A percentile compares a stretch with the other conserved stretches of the same genome.
phyloP scores from a whole-genome alignment of 768 basidiomycete species.

The Neoboletus subvelutipes region DNA sequence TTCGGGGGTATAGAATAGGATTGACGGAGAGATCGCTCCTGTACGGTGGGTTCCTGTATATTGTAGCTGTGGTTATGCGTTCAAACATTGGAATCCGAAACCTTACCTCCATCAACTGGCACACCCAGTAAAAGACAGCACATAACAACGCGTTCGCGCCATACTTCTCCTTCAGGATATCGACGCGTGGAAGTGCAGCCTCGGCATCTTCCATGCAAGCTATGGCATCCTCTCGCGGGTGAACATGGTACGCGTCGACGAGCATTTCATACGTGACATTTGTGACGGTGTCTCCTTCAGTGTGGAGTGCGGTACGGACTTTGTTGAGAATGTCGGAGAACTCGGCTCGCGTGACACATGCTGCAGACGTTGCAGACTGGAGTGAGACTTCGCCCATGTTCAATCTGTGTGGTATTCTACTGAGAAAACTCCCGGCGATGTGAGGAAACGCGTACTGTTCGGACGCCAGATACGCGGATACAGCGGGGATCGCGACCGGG shows the following conservation, averaged over 20 bases:
- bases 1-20: constrained; percentile 14
- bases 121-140: constrained; percentile 49
- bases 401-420: constrained; percentile 11
- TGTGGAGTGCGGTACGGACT: constrained; percentile 19
- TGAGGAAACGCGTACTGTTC: constrained; percentile 25
- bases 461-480: constrained; percentile 35
- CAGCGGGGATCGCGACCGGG: constrained; percentile 23
- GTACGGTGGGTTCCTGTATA: constrained; percentile 23
- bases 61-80: neutral
- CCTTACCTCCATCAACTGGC: constrained; percentile 38
- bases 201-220: constrained; percentile 39
- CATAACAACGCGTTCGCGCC: constrained; percentile 30
- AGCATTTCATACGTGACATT: constrained; percentile 33
- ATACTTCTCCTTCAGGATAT: constrained; percentile 20
- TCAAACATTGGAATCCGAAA: neutral
- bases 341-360: constrained; percentile 22
- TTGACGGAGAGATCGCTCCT: constrained; percentile 20
- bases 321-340: constrained; percentile 26
- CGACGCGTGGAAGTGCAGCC: constrained; percentile 12
- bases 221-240: constrained; percentile 15
- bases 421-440: neutral
- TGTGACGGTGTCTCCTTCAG: neutral
- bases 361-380: constrained; percentile 23
- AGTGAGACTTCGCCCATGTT: constrained; percentile 32
- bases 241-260: constrained; percentile 27